Evolutionary conservation across 257 asterid genomes (phyloP), one percentile per base, ranked within the genome.

Genomic region (Osmanthus fragrans): DNA sequence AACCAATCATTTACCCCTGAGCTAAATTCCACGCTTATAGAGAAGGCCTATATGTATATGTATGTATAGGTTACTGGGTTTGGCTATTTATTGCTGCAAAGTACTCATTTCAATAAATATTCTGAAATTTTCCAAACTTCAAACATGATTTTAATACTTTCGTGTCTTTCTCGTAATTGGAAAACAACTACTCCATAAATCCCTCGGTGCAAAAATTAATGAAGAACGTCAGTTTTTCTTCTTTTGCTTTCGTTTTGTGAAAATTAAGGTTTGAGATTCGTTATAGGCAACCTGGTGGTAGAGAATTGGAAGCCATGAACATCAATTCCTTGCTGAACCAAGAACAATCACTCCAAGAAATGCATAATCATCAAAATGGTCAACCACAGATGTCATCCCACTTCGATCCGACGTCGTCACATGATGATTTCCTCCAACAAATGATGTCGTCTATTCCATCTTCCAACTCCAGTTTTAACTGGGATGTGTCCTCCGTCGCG

Each of bases 351-450:
- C 91, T 89, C 42, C 87, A 85, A 65, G 94, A 89, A 68, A 83
- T 83, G 63, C 89, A 84, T 36, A 73, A 80, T 60, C 82, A 63
- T 56, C 77, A 71, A 4, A 80, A 86, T 40, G 82, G 74, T 1
- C 83, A 82, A 8, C 74, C 77, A 63, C 86, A 78, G 68, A 76
- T 79, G 80, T 23, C 85, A 7, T 64, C 86, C 1, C 89, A 84
- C 25, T 90, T 89, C 84, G 94, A 93, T 87, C 89, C 89, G n/a
- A 60, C 82, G 33, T 82, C 91, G 68, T 79, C 95, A 18, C 90
- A 88, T 63, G 96, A 90, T 39, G 97, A 90, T 56, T 93, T 93
- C 33, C 92, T 90, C 18, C 92, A 93, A 36, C 98, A 93, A 76
- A 88, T 93, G 85, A 87, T 91, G 23, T 91, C 96, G 29, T 86